Evolutionary conservation across 371 early-diverging fungal species (phyloP), one percentile per base, ranked within the genome.

Genomic region (Mucor indicus): DNA sequence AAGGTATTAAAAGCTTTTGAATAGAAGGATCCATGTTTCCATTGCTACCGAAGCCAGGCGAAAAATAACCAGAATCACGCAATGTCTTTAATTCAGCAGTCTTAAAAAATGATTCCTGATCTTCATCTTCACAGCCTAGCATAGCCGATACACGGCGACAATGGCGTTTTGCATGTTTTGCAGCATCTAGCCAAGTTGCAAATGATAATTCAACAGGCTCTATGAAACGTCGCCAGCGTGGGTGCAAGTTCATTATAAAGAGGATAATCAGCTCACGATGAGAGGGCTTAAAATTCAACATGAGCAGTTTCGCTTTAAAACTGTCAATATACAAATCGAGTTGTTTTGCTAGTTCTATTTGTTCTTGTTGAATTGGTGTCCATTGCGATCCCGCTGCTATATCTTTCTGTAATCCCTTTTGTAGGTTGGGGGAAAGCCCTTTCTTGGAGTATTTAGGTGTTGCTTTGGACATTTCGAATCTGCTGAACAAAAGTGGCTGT

Each of bases 211-310:
- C 68, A 15, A 53, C 13, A 3, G 60, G 68, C 29, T 67, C 68
- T 0, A 67, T 53, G 6, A 60, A 24, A 7, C 64, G 60, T 21
- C 60, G 60, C 58, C 63, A 67, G 10, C 68, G 57, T 3, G 63
- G 55, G 37, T 57, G 63, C 10, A 67, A 42, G 29, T 67, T 53
- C 49, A 57, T 57, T 0, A 60, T 44, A 33, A 63, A 67, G 10
- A 67, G 24, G 7, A 60, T 46, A 3, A 67, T 44, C n/a, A 60
- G 48, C 19, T 62, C 68, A 31, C 36, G 42, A 4, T 57, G 33
- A 11, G 32, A 16, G 1, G 50, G 53, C n/a, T 32, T 46, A 20
- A 44, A 48, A 5, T 59, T 48, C 4, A 58, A 44, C 2, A 27
- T 22, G 2, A 36, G 3, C 7, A 48, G 25, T 32, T 57, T 57